Evolutionary conservation across 176 grass and related monocot species (phyloP), one percentile per base, ranked within the genome.

Genomic region (Saccharum officinarum): DNA sequence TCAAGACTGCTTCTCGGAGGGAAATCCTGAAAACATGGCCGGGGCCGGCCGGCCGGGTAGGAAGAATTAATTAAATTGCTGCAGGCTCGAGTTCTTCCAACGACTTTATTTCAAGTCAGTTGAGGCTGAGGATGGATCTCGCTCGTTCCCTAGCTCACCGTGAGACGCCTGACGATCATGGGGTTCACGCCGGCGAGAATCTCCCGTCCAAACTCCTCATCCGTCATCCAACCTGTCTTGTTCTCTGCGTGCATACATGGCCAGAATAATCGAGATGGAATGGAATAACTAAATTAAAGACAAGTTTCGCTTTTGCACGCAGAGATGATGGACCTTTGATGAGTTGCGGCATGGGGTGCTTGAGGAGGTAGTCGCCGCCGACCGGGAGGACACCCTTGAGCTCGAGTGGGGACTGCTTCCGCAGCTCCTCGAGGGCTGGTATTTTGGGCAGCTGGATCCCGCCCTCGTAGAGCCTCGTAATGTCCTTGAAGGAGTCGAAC

Each of bases 331-430:
- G 25, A 92, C 92, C 76, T 91, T 87, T 23, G 75, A 89, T 88
- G 80, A 95, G 63, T 4, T 95, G 83, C 0, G 94, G 94, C 4
- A 74, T n/a, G 30, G 94, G 91, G 47, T 85, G 80, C 73, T 86
- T 90, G 59, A 95, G 80, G 2, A 90, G 26, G 4, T 76, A 82
- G 45, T 88, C 76, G 55, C 76, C 88, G 83, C 90, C 90, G 2
- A 18, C 80, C 39, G 80, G 93, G 28, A 95, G n/a, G 42, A 92
- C 42, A 47, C 91, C 91, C 84, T 85, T 95, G 76, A 95, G 69
- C 88, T 95, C 72, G 15, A 85, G 71, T 1, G 80, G 90, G 69
- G 92, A 87, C 8, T 6, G 13, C 44, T 91, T 66, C 30, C 86
- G 84, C 16, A 95, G 46, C 20, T 92, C 88, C n/a, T 95, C 67